Base-by-base conservation (phyloP, 352 stramenopile species). In the Pythium brassicae region DNA sequence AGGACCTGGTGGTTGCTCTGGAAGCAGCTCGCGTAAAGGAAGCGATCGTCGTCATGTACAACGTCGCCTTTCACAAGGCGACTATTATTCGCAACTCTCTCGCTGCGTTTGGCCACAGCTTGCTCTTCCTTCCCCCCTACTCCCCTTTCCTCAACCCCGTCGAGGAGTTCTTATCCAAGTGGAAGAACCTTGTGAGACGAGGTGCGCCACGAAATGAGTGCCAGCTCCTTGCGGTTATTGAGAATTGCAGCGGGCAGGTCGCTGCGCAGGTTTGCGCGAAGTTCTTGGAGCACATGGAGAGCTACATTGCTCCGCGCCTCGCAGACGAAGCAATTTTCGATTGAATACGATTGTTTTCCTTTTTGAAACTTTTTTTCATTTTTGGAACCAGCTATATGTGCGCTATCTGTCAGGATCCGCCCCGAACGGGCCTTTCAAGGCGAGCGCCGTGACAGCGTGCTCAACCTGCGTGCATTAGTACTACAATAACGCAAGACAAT, bases 161-260 rank as follows among this genome's bases (percentile, higher is more conserved):
- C 14, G 43, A 49, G 20, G 23, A 49, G 23, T 49, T 49, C 20
- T 49, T 49, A 27, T 29, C 43, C 2, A 49, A 49, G 20, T 49
- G 43, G 43, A 49, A 49, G 11, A 3, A 27, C 3, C 42, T 25
- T 5, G 20, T 47, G 11, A 19, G 42, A 20, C 42, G 42, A 8
- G 19, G 42, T 9, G 42, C 42, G 3, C 42, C 20, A 23, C 42
- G 20, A 4, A 27, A 25, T 9, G 42, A 47, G 42, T 14, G 7
- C 19, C 3, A 47, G 20, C 19, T 47, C 4, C 23, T 26, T 27
- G 10, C 2, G 8, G 10, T 23, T 15, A 47, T 47, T 10, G 42
- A 47, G 42, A 27, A 11, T 5, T 14, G 42, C 22, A 47, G 42
- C 20, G 20, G 6, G 42, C 42, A 15, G 22, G 42, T 47, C 4